Evolutionary conservation across 2,329 filamentous ascomycete genomes (phyloP).

Genomic region (Mariannaea sp.): DNA sequence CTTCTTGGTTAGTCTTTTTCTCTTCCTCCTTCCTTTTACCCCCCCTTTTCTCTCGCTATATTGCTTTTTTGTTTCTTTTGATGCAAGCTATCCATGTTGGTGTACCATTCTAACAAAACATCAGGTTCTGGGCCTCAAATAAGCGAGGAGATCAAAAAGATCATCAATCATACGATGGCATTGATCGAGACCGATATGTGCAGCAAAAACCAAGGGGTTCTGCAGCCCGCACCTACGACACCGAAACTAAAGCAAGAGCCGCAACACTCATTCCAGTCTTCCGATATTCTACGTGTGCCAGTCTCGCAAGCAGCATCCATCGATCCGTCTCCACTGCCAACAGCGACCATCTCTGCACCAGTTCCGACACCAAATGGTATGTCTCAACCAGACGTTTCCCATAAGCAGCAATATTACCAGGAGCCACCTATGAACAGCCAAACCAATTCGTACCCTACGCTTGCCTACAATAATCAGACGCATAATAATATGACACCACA

Average conservation of each 20-base stretch:
- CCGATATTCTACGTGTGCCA: slow-evolving; percentile 20
- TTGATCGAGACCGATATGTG: slow-evolving; percentile 59
- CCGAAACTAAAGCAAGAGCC: slow-evolving; percentile 47
- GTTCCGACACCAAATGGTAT: slow-evolving; percentile 17
- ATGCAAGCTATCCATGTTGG: background rate
- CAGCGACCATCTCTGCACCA: slow-evolving; percentile 3
- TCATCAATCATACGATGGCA: slow-evolving; percentile 56
- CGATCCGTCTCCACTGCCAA: background rate
- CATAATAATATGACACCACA: slow-evolving; percentile 29
- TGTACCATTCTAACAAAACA: slow-evolving; percentile 21
- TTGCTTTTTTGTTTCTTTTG: background rate
- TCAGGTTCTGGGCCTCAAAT: slow-evolving; percentile 52
- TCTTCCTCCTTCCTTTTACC: background rate
- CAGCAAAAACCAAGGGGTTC: slow-evolving; percentile 37
- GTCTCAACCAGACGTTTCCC: slow-evolving; percentile 25
- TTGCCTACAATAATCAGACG: slow-evolving; percentile 40
- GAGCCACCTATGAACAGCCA: slow-evolving; percentile 35
- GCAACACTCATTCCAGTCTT: slow-evolving; percentile 29
- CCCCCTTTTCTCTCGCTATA: too few relatives aligned
- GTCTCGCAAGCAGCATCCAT: background rate
- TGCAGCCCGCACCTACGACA: slow-evolving; percentile 18
- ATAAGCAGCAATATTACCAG: slow-evolving; percentile 40
- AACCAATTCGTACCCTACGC: slow-evolving; percentile 37
- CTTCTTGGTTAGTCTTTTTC: slow-evolving; percentile 64
- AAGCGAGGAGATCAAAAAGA: slow-evolving; percentile 50